These are phyloP conservation scores for Fusarium caatingaense DNA, from an alignment of 2,329 filamentous ascomycete species.

Conservation along the genomic window DNA sequence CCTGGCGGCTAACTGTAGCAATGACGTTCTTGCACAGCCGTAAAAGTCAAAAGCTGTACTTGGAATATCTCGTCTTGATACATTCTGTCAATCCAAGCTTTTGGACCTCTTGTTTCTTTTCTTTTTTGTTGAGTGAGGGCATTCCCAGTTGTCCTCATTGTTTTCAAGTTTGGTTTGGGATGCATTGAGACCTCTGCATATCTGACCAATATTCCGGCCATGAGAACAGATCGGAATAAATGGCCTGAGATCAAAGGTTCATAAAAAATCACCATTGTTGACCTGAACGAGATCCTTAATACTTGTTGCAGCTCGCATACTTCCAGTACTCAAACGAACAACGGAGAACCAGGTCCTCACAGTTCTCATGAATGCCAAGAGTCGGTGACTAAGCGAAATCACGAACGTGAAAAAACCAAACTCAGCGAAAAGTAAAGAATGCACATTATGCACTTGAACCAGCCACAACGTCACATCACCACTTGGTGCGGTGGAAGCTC, in stretches of 20 bases:
- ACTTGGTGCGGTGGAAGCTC: constrained; percentile 13
- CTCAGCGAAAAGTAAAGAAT: constrained; percentile 3
- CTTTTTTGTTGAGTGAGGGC: constrained; percentile 13
- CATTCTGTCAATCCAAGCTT: not conserved
- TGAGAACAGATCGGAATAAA: not conserved
- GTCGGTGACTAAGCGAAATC: not conserved
- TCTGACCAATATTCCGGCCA: not conserved
- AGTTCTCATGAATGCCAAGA: not conserved
- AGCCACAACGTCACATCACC: constrained; percentile 31
- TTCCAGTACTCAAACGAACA: not conserved
- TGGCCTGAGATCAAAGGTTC: not conserved
- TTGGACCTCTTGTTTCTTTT: not conserved
- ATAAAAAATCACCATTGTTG: not conserved
- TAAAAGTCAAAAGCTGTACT: not conserved
- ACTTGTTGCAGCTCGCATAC: not conserved
- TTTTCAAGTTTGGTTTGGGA: not conserved
- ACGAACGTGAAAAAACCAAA: not conserved
- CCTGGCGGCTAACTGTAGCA: not conserved
- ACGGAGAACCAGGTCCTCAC: not conserved
- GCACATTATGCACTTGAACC: constrained; percentile 14
- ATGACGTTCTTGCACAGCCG: not conserved
- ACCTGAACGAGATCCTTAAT: not conserved
- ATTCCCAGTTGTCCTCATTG: constrained; percentile 13
- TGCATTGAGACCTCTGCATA: not conserved
- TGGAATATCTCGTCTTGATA: not conserved